phyloP scores from a whole-genome alignment of 768 basidiomycete species.

The Tylopilus sp. region DNA sequence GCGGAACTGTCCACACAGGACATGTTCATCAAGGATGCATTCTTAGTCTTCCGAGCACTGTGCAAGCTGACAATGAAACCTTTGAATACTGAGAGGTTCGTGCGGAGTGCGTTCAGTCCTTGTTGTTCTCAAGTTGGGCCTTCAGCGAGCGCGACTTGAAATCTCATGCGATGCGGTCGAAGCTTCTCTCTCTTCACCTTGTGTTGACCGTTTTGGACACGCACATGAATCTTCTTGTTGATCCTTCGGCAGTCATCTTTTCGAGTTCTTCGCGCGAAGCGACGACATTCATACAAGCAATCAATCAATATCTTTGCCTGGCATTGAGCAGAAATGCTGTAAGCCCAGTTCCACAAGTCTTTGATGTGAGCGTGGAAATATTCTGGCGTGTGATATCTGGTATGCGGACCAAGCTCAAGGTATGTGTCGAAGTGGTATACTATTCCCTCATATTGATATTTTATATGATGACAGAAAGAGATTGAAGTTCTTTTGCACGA shows the following conservation, averaged over 20 bases:
- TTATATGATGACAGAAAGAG: constrained; percentile 70
- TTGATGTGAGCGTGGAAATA: constrained; percentile 97
- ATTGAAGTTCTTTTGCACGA: constrained; percentile 98
- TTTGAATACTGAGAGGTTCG: constrained; percentile 86
- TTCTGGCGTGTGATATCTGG: constrained; percentile 96
- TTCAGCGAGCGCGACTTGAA: constrained; percentile 89
- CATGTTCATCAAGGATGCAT: constrained; percentile 94
- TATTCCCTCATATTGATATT: constrained; percentile 7
- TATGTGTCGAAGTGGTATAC: constrained; percentile 24
- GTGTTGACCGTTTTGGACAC: constrained; percentile 89
- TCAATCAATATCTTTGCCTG: constrained; percentile 94
- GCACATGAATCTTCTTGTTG: constrained; percentile 86
- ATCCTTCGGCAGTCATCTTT: constrained; percentile 85
- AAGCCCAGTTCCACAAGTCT: constrained; percentile 92
- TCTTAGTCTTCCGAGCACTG: constrained; percentile 93
- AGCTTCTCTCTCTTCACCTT: constrained; percentile 90
- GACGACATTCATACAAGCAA: constrained; percentile 86
- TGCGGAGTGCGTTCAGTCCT: not conserved
- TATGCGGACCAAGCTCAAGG: constrained; percentile 95
- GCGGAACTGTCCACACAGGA: constrained; percentile 73
- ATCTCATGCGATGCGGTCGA: constrained; percentile 97
- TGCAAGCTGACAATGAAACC: constrained; percentile 99
- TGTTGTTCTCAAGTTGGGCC: constrained; percentile 14
- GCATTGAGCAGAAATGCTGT: constrained; percentile 93
- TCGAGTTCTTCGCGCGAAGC: constrained; percentile 87